phyloP scores from a whole-genome alignment of 768 basidiomycete genomes.

The Boletus reticuloceps region DNA sequence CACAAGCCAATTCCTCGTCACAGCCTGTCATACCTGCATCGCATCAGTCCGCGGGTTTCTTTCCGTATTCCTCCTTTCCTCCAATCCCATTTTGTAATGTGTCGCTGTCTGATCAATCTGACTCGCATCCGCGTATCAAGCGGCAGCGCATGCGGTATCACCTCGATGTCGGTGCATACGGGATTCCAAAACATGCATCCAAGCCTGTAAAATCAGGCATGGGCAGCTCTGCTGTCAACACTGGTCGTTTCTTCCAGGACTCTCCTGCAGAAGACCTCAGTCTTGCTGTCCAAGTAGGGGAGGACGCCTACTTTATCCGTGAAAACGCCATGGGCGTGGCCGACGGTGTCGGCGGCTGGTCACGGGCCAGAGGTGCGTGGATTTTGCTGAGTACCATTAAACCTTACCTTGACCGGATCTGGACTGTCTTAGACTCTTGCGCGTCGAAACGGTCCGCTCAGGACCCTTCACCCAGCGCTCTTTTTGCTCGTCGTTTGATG shows the following conservation, averaged over 20 bases:
- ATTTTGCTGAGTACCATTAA: constrained; percentile 11
- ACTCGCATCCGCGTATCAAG: constrained; percentile 31
- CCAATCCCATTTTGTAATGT: constrained; percentile 29
- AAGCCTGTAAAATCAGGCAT: constrained; percentile 30
- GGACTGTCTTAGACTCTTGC: constrained; percentile 13
- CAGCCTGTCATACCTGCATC: constrained; percentile 28
- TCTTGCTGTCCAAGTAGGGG: constrained; percentile 79
- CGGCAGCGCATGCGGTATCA: constrained; percentile 39
- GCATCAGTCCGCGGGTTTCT: constrained; percentile 32
- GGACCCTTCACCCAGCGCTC: constrained; percentile 45
- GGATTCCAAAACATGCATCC: constrained; percentile 64
- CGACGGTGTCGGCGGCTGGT: constrained; percentile 95
- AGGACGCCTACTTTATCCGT: constrained; percentile 85
- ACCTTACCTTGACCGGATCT: constrained; percentile 5
- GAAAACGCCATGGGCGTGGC: constrained; percentile 91
- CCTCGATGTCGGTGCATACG: constrained; percentile 80
- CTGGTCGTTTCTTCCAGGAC: constrained; percentile 30
- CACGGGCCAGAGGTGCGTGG: constrained; percentile 40
- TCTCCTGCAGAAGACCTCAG: constrained; percentile 33
- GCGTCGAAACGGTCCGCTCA: constrained; percentile 34
- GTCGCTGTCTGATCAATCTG: constrained; percentile 24
- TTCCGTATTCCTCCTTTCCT: constrained; percentile 36
- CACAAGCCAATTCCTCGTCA: constrained; percentile 35
- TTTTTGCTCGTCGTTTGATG: constrained; percentile 81
- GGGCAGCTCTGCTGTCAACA: constrained; percentile 9